Evolutionary conservation across 2,329 filamentous ascomycete genomes (phyloP).

Genomic region (Colletotrichum tropicicola): DNA sequence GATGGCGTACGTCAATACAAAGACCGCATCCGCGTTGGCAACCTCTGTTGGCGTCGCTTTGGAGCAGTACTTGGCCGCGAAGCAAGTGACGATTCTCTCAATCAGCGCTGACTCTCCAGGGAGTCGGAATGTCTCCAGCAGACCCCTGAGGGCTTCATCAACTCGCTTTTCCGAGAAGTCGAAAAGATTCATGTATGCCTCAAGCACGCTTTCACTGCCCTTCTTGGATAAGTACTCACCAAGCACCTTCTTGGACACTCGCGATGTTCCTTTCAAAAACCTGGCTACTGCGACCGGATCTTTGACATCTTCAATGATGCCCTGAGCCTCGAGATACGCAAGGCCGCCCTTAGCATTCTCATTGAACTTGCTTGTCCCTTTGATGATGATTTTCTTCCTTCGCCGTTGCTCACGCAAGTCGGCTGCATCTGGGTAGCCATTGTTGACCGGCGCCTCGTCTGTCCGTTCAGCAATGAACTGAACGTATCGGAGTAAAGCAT

Average conservation of each 20-base stretch:
- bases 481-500: slow-evolving; percentile 89
- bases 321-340: slow-evolving; percentile 84
- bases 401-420: slow-evolving; percentile 75
- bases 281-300: slow-evolving; percentile 82
- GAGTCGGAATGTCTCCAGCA: slow-evolving; percentile 92
- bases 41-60: slow-evolving; percentile 77
- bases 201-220: slow-evolving; percentile 84
- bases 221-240: slow-evolving; percentile 95
- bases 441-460: slow-evolving; percentile 71
- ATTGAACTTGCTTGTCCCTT: slow-evolving; percentile 91
- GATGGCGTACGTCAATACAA: slow-evolving; percentile 92
- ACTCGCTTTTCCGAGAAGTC: slow-evolving; percentile 88
- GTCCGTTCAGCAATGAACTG: slow-evolving; percentile 91
- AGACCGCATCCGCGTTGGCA: slow-evolving; percentile 87
- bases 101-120: slow-evolving; percentile 94
- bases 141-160: slow-evolving; percentile 85
- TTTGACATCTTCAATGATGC: slow-evolving; percentile 80
- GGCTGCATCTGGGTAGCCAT: slow-evolving; percentile 73
- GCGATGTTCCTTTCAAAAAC: slow-evolving; percentile 87
- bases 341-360: slow-evolving; percentile 92
- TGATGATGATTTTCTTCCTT: slow-evolving; percentile 88
- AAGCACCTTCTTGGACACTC: slow-evolving; percentile 88
- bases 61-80: slow-evolving; percentile 84
- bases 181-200: slow-evolving; percentile 86
- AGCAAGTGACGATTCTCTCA: slow-evolving; percentile 88